phyloP scores from a whole-genome alignment of 1,284 basidiomycete genomes.

The Leccinum colubrinum region DNA sequence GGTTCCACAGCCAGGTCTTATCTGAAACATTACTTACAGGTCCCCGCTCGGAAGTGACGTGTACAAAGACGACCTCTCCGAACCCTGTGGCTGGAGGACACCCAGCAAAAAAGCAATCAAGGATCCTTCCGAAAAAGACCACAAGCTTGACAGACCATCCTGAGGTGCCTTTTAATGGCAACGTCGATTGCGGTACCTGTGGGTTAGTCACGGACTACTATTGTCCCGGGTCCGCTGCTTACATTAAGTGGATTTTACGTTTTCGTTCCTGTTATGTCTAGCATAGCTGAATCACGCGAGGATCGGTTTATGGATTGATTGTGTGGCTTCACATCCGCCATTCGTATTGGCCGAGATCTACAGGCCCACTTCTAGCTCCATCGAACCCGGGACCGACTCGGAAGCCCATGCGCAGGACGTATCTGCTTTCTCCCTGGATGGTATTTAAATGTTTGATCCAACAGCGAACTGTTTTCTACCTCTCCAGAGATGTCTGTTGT shows the following conservation, averaged over 20 bases:
- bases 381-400: neutral
- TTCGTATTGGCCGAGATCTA: neutral
- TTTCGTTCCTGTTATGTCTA: neutral
- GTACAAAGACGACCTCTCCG: neutral
- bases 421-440: neutral
- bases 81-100: neutral
- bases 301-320: neutral
- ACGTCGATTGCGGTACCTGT: neutral
- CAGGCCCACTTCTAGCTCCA: neutral
- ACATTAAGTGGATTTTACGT: neutral
- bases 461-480: neutral
- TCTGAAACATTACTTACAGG: constrained; percentile 1
- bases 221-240: neutral
- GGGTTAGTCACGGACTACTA: neutral
- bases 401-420: neutral
- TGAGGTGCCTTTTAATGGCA: neutral
- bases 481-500: constrained; percentile 2
- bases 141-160: neutral
- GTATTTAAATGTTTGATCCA: constrained; percentile 1
- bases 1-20: neutral
- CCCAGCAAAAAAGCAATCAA: neutral
- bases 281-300: neutral
- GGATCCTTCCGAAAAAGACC: neutral
- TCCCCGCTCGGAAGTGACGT: neutral
- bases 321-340: neutral